Evolutionary conservation across 2,329 filamentous ascomycete species (phyloP).

Genomic region (Botrytis byssoidea): DNA sequence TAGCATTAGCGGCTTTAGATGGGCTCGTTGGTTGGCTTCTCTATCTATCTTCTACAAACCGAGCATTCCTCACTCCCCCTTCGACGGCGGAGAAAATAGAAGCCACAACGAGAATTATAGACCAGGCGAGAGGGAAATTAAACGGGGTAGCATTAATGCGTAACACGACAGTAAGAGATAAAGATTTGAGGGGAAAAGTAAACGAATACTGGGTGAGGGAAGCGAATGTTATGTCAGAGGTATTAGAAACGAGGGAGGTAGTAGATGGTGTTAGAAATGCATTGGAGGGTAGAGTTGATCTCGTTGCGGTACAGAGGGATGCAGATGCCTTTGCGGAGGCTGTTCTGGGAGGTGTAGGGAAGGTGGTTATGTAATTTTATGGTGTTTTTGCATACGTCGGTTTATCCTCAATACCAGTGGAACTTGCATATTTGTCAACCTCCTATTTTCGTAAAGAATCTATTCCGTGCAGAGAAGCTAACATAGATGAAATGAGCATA

Average conservation of each 20-base stretch:
- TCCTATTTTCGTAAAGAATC: too few relatives aligned
- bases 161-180: slow-evolving; percentile 77
- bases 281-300: slow-evolving; percentile 61
- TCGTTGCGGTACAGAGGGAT: slow-evolving; percentile 58
- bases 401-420: background rate
- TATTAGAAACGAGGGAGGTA: slow-evolving; percentile 77
- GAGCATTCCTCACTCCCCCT: slow-evolving; percentile 66
- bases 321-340: slow-evolving; percentile 60
- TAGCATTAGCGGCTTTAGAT: slow-evolving; percentile 66
- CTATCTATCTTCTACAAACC: slow-evolving; percentile 76
- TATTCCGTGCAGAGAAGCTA: background rate
- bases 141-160: slow-evolving; percentile 71
- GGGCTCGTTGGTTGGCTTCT: slow-evolving; percentile 61
- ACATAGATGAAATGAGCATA: background rate
- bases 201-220: slow-evolving; percentile 81
- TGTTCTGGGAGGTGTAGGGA: slow-evolving; percentile 34
- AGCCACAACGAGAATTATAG: slow-evolving; percentile 53
- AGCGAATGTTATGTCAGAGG: slow-evolving; percentile 66
- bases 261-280: slow-evolving; percentile 69
- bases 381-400: background rate
- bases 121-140: slow-evolving; percentile 62
- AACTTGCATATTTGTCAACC: background rate
- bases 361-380: background rate
- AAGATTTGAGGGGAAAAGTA: slow-evolving; percentile 62
- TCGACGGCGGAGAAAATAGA: slow-evolving; percentile 66